These are phyloP conservation scores for Xylaria arbuscula DNA, from an alignment of 2,329 filamentous ascomycete genomes.

Conservation along the genomic window DNA sequence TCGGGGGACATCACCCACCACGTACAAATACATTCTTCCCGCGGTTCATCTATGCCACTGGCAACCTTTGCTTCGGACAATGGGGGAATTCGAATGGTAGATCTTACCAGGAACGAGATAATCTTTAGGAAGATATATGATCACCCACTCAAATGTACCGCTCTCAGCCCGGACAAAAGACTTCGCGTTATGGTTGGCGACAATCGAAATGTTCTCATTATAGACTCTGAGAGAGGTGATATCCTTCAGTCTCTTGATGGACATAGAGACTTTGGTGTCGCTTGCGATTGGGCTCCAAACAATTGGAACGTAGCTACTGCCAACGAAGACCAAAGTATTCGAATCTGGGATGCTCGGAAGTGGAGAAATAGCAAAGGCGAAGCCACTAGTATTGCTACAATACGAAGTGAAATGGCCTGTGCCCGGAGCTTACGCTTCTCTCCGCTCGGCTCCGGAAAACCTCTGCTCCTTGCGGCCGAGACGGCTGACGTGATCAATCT, in stretches of 20 bases:
- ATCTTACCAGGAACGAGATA: slow-evolving; percentile 69
- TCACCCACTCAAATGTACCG: slow-evolving; percentile 77
- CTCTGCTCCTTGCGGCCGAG: slow-evolving; percentile 77
- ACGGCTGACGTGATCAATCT: slow-evolving; percentile 79
- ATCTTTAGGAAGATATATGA: slow-evolving; percentile 64
- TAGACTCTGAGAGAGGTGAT: slow-evolving; percentile 73
- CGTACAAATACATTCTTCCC: slow-evolving; percentile 66
- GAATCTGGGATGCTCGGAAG: slow-evolving; percentile 80
- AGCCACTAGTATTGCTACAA: slow-evolving; percentile 61
- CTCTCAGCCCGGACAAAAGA: slow-evolving; percentile 76
- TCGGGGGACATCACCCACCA: slow-evolving; percentile 73
- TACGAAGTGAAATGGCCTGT: slow-evolving; percentile 74
- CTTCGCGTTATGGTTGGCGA: slow-evolving; percentile 81
- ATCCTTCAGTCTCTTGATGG: slow-evolving; percentile 68
- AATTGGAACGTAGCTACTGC: slow-evolving; percentile 81
- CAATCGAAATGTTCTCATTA: slow-evolving; percentile 71
- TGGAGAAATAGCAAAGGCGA: slow-evolving; percentile 67
- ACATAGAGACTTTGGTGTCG: slow-evolving; percentile 78
- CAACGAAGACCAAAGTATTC: slow-evolving; percentile 78
- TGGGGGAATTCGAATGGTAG: slow-evolving; percentile 66
- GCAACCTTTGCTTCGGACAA: slow-evolving; percentile 74
- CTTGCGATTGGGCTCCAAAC: slow-evolving; percentile 83
- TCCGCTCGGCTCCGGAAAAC: slow-evolving; percentile 73
- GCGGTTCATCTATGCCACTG: slow-evolving; percentile 62
- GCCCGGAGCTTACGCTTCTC: slow-evolving; percentile 78